A percentile compares a stretch with the other conserved stretches of the same genome.
Evolutionary conservation across 306 rosid species (phyloP).

Genomic region (Fragaria ananassa): DNA sequence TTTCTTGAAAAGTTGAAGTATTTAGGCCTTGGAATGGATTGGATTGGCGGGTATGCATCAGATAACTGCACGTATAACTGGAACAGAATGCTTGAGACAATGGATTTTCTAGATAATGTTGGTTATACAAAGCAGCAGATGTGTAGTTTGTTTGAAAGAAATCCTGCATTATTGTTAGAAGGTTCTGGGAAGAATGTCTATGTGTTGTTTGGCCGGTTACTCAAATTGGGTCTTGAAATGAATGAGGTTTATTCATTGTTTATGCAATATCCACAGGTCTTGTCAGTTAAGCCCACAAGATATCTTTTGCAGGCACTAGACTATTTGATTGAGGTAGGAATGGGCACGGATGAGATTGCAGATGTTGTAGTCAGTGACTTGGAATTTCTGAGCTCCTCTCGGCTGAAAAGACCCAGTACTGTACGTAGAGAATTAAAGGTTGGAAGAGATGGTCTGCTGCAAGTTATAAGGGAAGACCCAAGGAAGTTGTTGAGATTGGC

Average conservation of each 20-base stretch:
- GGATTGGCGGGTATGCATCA: conserved; percentile 56
- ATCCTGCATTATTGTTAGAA: conserved; percentile 55
- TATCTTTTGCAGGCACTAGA: conserved; percentile 47
- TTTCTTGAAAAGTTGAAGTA: conserved; percentile 52
- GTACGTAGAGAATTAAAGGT: conserved; percentile 55
- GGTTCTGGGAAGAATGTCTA: conserved; percentile 56
- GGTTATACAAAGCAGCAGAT: conserved; percentile 52
- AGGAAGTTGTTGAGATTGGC: conserved; percentile 46
- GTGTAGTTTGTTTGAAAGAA: conserved; percentile 44
- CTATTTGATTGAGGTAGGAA: conserved; percentile 50
- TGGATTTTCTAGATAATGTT: conserved; percentile 46
- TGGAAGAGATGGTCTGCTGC: conserved; percentile 40
- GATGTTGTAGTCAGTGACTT: conserved; percentile 40
- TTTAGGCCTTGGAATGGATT: conserved; percentile 50
- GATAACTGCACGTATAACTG: conserved; percentile 44
- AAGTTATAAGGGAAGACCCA: conserved; percentile 57
- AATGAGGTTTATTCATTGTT: conserved; percentile 41
- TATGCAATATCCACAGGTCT: conserved; percentile 43
- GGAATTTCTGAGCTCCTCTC: conserved; percentile 36
- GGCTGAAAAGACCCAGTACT: conserved; percentile 55
- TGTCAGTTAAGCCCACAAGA: conserved; percentile 36
- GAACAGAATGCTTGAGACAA: conserved; percentile 55
- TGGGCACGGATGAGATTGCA: conserved; percentile 53
- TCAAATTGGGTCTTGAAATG: conserved; percentile 52
- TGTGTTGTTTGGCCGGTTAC: conserved; percentile 42